A percentile compares a stretch with the other conserved stretches of the same genome.
These are phyloP conservation scores for Colletotrichum gloeosporioides DNA, from an alignment of 2,329 filamentous ascomycete genomes.

Conservation along the genomic window DNA sequence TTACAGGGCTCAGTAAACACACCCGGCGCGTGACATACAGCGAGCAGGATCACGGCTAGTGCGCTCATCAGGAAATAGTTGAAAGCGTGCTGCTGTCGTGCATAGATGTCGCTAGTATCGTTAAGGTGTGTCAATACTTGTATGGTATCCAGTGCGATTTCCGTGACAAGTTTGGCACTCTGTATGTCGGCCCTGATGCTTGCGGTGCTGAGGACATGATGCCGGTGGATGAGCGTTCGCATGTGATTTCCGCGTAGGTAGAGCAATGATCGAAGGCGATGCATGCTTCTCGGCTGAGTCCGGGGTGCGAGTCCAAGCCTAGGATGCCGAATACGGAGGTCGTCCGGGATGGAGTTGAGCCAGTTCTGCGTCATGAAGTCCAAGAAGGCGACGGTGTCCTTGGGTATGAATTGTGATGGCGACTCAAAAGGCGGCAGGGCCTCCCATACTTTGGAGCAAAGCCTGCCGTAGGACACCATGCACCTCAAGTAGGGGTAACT, in stretches of 20 bases:
- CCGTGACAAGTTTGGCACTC: constrained; percentile 44
- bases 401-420: constrained; percentile 33
- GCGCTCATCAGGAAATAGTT: constrained; percentile 47
- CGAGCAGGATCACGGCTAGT: constrained; percentile 44
- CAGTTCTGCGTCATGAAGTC: constrained; percentile 49
- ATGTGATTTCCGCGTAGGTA: constrained; percentile 51
- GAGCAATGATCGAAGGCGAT: constrained; percentile 45
- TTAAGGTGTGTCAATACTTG: constrained; percentile 42
- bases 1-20: constrained; percentile 42
- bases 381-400: constrained; percentile 43
- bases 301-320: constrained; percentile 36
- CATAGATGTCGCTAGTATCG: constrained; percentile 40
- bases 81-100: constrained; percentile 42
- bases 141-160: constrained; percentile 36
- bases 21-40: constrained; percentile 48
- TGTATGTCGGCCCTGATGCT: constrained; percentile 39
- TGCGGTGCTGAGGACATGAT: constrained; percentile 42
- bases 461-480: constrained; percentile 51
- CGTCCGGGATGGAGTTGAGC: constrained; percentile 48
- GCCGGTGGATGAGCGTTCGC: constrained; percentile 48
- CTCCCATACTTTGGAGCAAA: constrained; percentile 53
- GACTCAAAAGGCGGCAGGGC: constrained; percentile 43
- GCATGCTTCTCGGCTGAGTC: constrained; percentile 39
- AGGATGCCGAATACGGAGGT: constrained; percentile 42
- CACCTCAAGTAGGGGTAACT: constrained; percentile 47